Evolutionary conservation across 306 rosid genomes (phyloP).

Genomic region (Pachyrhizus erosus): DNA sequence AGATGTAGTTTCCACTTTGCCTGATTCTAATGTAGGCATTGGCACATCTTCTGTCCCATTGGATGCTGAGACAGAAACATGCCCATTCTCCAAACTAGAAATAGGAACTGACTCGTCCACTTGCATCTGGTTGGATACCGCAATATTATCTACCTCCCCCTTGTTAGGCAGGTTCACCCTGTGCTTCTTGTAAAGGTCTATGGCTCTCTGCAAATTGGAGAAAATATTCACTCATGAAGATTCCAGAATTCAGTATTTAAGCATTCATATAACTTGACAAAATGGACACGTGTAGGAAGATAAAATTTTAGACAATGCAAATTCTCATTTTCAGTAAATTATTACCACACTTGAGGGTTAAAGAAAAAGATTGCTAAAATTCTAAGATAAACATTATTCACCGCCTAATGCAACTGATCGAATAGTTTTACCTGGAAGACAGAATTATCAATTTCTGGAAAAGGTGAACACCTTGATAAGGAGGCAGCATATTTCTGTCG

Average conservation of each 20-base stretch:
- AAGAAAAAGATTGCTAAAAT: background rate
- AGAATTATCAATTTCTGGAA: conserved; percentile 66
- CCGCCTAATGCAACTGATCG: background rate
- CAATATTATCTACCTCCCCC: conserved; percentile 54
- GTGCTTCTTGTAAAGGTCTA: conserved; percentile 84
- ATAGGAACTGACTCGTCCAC: conserved; percentile 50
- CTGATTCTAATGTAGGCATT: conserved; percentile 43
- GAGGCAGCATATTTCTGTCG: conserved; percentile 55
- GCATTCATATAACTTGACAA: conserved; percentile 27
- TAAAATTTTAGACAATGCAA: background rate
- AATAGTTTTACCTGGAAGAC: conserved; percentile 71
- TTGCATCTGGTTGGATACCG: conserved; percentile 50
- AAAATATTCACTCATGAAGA: conserved; percentile 37
- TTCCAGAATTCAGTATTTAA: conserved; percentile 36
- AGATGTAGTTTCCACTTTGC: conserved; percentile 39
- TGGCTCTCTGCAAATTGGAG: conserved; percentile 71
- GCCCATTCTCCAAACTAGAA: conserved; percentile 48
- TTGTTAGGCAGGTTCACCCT: conserved; percentile 55
- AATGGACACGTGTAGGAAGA: conserved; percentile 18
- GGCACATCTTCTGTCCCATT: conserved; percentile 45
- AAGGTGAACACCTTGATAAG: conserved; percentile 53
- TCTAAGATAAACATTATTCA: background rate
- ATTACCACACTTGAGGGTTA: background rate
- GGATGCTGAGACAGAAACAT: conserved; percentile 51
- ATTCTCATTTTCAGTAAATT: background rate